A percentile compares a stretch with the other conserved stretches of the same genome.
phyloP scores from a whole-genome alignment of 441 rosid species.

The Brassica balearica region DNA sequence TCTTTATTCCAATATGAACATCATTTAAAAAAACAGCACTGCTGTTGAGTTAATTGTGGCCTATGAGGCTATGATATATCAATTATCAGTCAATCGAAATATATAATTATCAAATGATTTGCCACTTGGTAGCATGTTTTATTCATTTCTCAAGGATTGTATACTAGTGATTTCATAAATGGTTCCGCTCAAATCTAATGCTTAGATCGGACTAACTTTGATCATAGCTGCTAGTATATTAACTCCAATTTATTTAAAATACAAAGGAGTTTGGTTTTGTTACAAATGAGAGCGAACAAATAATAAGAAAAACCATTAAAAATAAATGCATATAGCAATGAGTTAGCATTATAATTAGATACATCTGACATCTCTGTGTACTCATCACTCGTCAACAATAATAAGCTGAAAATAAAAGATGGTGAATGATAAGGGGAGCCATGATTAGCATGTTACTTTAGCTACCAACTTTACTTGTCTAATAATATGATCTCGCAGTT shows the following conservation, averaged over 20 bases:
- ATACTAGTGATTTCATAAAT: constrained; percentile 12
- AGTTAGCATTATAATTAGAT: neutral
- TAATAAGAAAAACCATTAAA: neutral
- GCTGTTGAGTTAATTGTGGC: constrained; percentile 32
- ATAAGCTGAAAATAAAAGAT: constrained; percentile 14
- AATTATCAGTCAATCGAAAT: constrained; percentile 36
- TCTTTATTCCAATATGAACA: constrained; percentile 16
- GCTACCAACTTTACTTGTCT: constrained; percentile 43
- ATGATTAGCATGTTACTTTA: constrained; percentile 61
- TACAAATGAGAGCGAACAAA: neutral
- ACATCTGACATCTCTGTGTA: neutral
- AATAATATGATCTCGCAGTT: constrained; percentile 17
- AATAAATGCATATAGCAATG: neutral
- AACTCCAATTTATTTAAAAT: neutral
- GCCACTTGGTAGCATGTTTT: constrained; percentile 41
- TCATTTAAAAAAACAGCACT: constrained; percentile 14
- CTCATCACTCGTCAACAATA: neutral
- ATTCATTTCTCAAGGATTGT: constrained; percentile 30
- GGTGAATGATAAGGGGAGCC: constrained; percentile 36
- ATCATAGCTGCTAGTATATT: neutral
- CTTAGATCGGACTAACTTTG: constrained; percentile 21
- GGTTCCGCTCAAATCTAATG: neutral
- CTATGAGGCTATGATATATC: constrained; percentile 30
- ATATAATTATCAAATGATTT: constrained; percentile 27
- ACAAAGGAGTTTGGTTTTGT: neutral